These are phyloP conservation scores for Gentiana macrophylla DNA, from an alignment of 257 asterid genomes.

Conservation along the genomic window DNA sequence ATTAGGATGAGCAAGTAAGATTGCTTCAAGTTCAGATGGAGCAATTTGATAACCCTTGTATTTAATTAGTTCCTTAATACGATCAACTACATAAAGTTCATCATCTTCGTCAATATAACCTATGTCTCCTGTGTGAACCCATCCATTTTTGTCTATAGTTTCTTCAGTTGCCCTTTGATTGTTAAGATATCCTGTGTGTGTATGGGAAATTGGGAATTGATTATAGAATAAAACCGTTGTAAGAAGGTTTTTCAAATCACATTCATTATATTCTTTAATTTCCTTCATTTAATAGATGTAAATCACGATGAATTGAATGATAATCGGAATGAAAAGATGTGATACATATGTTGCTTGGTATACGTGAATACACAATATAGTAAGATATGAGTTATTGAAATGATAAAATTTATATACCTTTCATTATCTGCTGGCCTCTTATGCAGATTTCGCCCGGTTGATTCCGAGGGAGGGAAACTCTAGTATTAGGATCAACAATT, in stretches of 20 bases:
- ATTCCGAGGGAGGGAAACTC: conserved; percentile 18
- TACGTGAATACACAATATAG: no score
- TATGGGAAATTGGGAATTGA: no score
- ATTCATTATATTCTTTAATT: no score
- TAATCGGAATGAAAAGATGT: no score
- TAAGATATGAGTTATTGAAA: no score
- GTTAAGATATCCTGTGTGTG: conserved; percentile 22
- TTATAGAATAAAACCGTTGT: no score
- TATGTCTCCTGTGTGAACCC: conserved; percentile 38
- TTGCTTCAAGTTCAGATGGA: conserved; percentile 39
- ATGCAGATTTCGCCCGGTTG: conserved; percentile 30
- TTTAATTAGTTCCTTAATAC: conserved; percentile 33
- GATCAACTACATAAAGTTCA: conserved; percentile 27
- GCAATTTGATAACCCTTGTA: conserved; percentile 41
- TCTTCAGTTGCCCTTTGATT: conserved; percentile 20
- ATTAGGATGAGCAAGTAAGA: conserved; percentile 22
- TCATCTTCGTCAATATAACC: conserved; percentile 31
- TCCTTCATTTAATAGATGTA: no score
- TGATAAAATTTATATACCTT: conserved; percentile 4
- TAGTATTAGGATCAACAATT: conserved; percentile 20
- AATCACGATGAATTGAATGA: no score
- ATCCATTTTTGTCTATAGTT: conserved; percentile 31
- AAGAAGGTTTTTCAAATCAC: no score
- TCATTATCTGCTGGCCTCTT: conserved; percentile 34
- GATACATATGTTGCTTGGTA: no score